phyloP scores from a whole-genome alignment of 1,284 basidiomycete species.

The Exobasidium cylindrosporum region DNA sequence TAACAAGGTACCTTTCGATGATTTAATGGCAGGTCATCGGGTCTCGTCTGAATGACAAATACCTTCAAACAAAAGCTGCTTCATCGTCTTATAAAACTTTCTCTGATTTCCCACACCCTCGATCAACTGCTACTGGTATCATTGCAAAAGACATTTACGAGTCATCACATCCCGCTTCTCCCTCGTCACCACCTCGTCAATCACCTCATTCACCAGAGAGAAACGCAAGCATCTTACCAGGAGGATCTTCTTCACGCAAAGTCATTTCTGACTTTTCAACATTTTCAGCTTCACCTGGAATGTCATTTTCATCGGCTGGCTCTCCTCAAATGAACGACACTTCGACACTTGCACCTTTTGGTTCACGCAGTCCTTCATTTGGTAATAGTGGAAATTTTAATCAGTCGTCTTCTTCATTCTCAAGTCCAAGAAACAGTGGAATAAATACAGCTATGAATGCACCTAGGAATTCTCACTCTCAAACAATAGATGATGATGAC shows the following conservation, averaged over 20 bases:
- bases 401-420: background rate
- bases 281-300: conserved; percentile 43
- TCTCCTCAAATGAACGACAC: conserved; percentile 21
- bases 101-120: conserved; percentile 33
- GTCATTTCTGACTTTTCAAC: conserved; percentile 44
- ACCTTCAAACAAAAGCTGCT: conserved; percentile 36
- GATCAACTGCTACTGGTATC: conserved; percentile 4
- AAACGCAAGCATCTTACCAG: background rate
- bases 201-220: background rate
- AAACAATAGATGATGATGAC: conserved; percentile 33
- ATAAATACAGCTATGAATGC: background rate
- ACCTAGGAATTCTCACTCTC: background rate
- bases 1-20: background rate
- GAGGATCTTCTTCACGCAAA: conserved; percentile 20
- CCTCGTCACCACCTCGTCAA: background rate
- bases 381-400: background rate
- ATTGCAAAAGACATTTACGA: conserved; percentile 5
- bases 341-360: conserved; percentile 4
- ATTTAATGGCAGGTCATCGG: conserved; percentile 61
- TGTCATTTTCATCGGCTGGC: conserved; percentile 34
- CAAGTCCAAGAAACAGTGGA: background rate
- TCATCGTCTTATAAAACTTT: conserved; percentile 38
- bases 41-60: conserved; percentile 48
- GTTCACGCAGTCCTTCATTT: background rate
- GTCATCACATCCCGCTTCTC: conserved; percentile 3